Percentiles rank a stretch among this genome's conserved stretches.
Conservation (phyloP, 805 yeast genomes). For the Metschnikowia cubensis region DNA sequence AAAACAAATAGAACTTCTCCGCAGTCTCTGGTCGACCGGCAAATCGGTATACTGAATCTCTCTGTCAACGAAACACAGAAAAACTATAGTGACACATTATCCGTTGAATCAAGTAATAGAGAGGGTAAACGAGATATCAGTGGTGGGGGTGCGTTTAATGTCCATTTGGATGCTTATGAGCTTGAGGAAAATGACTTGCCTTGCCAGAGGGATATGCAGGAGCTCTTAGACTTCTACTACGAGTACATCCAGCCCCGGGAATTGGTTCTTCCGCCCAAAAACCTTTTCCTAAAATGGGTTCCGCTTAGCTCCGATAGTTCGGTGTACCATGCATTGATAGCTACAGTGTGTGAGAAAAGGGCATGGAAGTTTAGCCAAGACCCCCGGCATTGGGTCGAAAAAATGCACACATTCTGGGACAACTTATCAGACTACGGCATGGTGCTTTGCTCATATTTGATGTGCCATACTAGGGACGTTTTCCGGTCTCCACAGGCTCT, state of each 20-base stretch:
- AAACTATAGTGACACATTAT: background rate
- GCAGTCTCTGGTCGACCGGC: conserved; percentile 4
- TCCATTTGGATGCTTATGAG: conserved; percentile 9
- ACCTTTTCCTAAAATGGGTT: conserved; percentile 18
- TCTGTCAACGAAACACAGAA: background rate
- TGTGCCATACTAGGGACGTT: conserved; percentile 14
- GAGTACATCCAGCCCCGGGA: conserved; percentile 20
- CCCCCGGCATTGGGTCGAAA: conserved; percentile 23
- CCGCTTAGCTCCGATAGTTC: conserved; percentile 22
- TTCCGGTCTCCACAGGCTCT: conserved; percentile 10
- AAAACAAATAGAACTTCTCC: background rate
- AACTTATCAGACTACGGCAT: conserved; percentile 26
- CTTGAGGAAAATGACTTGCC: conserved; percentile 24
- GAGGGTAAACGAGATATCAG: background rate
- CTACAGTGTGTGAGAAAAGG: conserved; percentile 17
- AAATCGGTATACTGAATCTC: conserved; percentile 2
- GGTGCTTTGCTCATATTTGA: conserved; percentile 20
- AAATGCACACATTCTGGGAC: conserved; percentile 22
- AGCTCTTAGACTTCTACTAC: conserved; percentile 23
- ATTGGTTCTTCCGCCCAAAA: conserved; percentile 21
- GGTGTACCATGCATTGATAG: conserved; percentile 24
- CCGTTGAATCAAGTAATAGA: background rate
- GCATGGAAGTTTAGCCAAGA: conserved; percentile 9
- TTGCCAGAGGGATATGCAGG: conserved; percentile 17
- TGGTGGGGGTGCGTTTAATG: background rate